Base-by-base conservation (phyloP, 805 yeast genomes). In the Kodamaea sagamina region DNA sequence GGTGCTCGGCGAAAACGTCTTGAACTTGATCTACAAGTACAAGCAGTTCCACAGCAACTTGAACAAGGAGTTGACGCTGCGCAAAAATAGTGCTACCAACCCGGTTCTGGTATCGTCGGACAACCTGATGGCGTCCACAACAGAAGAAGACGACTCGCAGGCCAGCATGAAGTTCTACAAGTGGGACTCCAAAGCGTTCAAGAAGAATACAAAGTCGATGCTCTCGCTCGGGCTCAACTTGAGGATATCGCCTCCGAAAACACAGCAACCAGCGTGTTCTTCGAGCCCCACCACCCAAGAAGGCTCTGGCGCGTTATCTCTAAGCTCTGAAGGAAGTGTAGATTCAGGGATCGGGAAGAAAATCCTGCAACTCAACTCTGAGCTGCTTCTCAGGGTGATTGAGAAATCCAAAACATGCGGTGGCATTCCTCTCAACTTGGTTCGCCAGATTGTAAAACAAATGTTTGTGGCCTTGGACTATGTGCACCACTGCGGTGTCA, bases 401-500 rank as follows among this genome's bases (percentile, higher is more conserved):
- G 61, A 62, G 9, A 53, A 63, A 24, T 67, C 66, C 27, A 71
- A 67, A 44, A 62, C 68, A 11, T 71, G 67, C 48, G 79, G 80
- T 22, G 83, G 82, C 0, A 65, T 81, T 16, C 86, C 86, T 1
- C 49, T 80, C 8, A 61, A 70, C 10, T 55, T 77, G 35, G 83
- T 78, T 6, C 77, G 78, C 57, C 80, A 73, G 51, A 78, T 82
- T 26, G 65, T 81, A 7, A 77, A 71, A 47, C 86, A 82, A 57
- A 54, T 81, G 29, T 63, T 81, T 27, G 48, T 74, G 31, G 80
- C 82, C 1, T 56, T 81, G 46, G 83, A 81, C 57, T 79, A 75
- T 53, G 62, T 81, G 49, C 87, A 82, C 58, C 72, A 65, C 52
- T 81, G 87, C 59, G 86, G 86, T 2, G 67, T 82, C 8, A 81